These are phyloP conservation scores for Cryptococcus wingfieldii DNA, from an alignment of 1,284 basidiomycete genomes.

Conservation along the genomic window DNA sequence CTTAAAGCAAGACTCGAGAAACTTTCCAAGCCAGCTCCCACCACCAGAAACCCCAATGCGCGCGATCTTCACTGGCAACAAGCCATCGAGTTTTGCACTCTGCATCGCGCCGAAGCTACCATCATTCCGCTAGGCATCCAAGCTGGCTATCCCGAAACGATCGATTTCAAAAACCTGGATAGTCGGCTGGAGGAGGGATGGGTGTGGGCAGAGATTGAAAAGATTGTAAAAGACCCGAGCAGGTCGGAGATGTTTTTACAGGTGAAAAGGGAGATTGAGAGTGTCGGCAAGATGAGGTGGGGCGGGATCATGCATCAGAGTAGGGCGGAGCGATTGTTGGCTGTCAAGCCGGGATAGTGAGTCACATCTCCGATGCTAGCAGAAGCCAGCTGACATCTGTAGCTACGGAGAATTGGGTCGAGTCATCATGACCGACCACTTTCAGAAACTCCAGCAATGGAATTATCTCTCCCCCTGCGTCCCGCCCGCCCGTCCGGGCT, in stretches of 20 bases:
- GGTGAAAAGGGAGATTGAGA: conserved; percentile 14
- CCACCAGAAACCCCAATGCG: conserved; percentile 10
- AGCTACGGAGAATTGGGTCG: conserved; percentile 43
- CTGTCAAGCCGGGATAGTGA: conserved; percentile 40
- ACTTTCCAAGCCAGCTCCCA: conserved; percentile 11
- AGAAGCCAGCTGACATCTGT: neutral
- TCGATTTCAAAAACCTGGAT: conserved; percentile 31
- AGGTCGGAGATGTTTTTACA: conserved; percentile 8
- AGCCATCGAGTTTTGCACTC: conserved; percentile 30
- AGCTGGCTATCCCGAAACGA: conserved; percentile 30
- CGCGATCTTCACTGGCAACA: conserved; percentile 15
- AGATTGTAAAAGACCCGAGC: conserved; percentile 19
- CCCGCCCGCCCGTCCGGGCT: neutral
- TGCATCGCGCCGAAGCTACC: conserved; percentile 35
- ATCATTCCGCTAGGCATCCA: conserved; percentile 37
- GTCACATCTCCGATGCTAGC: conserved; percentile 8
- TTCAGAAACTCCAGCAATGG: conserved; percentile 28
- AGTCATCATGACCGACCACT: conserved; percentile 29
- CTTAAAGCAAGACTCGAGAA: conserved; percentile 4
- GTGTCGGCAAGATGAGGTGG: conserved; percentile 25
- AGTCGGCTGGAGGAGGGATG: conserved; percentile 25
- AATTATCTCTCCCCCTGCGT: conserved; percentile 12
- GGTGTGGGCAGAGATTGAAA: conserved; percentile 22
- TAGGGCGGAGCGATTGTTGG: conserved; percentile 14
- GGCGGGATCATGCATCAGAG: conserved; percentile 14